Evolutionary conservation across 768 basidiomycete species (phyloP).

Genomic region (Pulveroboletus sp.): DNA sequence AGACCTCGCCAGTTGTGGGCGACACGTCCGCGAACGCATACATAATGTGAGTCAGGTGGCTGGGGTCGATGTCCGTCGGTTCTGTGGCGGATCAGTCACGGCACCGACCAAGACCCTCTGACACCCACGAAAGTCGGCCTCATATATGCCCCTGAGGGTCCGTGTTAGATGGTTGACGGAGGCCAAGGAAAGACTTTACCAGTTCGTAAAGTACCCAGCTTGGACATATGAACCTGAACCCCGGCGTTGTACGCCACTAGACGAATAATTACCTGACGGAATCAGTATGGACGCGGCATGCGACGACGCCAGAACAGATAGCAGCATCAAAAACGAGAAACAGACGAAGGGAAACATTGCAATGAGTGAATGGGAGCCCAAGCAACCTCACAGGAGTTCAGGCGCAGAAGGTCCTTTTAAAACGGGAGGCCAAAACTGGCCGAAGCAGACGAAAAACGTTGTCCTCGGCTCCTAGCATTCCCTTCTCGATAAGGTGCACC

Average conservation of each 20-base stretch:
- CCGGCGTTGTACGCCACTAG: conserved; percentile 8
- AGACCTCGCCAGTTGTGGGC: conserved; percentile 55
- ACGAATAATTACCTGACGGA: neutral
- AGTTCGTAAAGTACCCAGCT: conserved; percentile 37
- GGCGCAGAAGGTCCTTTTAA: conserved; percentile 12
- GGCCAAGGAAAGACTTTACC: conserved; percentile 14
- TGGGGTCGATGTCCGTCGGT: conserved; percentile 57
- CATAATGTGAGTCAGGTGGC: conserved; percentile 67
- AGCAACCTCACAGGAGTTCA: neutral
- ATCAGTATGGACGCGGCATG: conserved; percentile 13
- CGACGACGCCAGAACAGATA: conserved; percentile 9
- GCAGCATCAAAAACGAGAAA: conserved; percentile 6
- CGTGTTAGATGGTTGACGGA: neutral
- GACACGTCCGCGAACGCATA: conserved; percentile 79
- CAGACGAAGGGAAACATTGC: neutral
- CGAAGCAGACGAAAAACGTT: conserved; percentile 4
- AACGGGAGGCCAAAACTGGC: neutral
- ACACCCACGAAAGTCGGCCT: conserved; percentile 55
- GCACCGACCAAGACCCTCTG: neutral
- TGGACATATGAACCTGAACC: conserved; percentile 27
- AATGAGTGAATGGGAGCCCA: neutral
- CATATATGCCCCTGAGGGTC: conserved; percentile 51
- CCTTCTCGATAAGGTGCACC: conserved; percentile 15
- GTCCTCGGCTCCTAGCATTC: conserved; percentile 13
- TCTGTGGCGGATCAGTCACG: conserved; percentile 37